phyloP scores from a whole-genome alignment of 1,139 yeast genomes.

The Kodamaea anthophila region DNA sequence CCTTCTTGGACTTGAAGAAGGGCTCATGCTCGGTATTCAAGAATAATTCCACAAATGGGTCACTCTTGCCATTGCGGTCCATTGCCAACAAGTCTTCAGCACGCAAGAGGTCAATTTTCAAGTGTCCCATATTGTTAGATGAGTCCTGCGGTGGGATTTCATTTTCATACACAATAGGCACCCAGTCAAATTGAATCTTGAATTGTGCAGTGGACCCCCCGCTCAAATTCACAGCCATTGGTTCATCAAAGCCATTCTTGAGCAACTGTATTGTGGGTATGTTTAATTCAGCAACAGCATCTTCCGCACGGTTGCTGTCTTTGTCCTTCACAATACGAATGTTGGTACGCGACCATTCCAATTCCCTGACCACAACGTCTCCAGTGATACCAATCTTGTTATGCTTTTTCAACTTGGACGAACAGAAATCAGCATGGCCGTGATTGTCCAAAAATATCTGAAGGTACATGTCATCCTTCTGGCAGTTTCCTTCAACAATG shows the following conservation, averaged over 20 bases:
- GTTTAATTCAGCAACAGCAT: constrained; percentile 55
- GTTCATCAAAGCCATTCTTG: constrained; percentile 56
- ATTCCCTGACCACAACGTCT: constrained; percentile 68
- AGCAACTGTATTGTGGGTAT: constrained; percentile 67
- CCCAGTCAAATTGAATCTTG: constrained; percentile 64
- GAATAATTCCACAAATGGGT: constrained; percentile 72
- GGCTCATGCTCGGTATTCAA: constrained; percentile 55
- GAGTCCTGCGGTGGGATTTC: constrained; percentile 71
- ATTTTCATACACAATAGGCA: constrained; percentile 57
- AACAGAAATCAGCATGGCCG: constrained; percentile 54
- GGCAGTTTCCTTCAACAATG: constrained; percentile 51
- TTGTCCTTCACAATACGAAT: constrained; percentile 56
- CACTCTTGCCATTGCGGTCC: constrained; percentile 87
- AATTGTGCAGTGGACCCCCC: constrained; percentile 49
- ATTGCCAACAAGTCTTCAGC: constrained; percentile 76
- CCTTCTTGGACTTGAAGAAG: constrained; percentile 66
- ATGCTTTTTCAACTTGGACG: constrained; percentile 41
- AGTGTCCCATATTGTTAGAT: constrained; percentile 67
- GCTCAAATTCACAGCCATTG: constrained; percentile 43
- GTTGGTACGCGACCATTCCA: constrained; percentile 63
- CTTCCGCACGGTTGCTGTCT: constrained; percentile 50
- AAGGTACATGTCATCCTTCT: constrained; percentile 51
- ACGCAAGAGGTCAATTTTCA: constrained; percentile 55
- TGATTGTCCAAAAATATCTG: constrained; percentile 73
- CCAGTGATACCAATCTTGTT: constrained; percentile 52